Evolutionary conservation across 306 rosid genomes (phyloP).

Genomic region (Senna siamea): DNA sequence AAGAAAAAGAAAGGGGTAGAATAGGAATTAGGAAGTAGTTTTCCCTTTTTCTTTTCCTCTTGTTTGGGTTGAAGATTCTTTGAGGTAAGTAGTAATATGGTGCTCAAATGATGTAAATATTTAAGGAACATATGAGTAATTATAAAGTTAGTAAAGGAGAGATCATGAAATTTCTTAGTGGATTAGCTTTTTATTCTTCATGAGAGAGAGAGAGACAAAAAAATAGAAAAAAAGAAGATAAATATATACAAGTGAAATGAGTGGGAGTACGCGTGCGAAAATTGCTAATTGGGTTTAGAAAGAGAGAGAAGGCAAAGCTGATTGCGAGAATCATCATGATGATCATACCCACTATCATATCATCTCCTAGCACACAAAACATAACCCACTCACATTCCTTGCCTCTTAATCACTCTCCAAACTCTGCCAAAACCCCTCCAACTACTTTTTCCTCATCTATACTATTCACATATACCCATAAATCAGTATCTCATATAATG

Average conservation of each 20-base stretch:
- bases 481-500: conserved; percentile 34
- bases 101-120: too few relatives aligned
- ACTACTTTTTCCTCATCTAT: conserved; percentile 48
- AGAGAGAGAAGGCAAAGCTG: conserved; percentile 76
- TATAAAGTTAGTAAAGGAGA: conserved; percentile 65
- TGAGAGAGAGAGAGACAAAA: conserved; percentile 35
- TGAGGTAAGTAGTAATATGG: too few relatives aligned
- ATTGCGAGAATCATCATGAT: conserved; percentile 89
- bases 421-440: conserved; percentile 67
- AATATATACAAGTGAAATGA: conserved; percentile 37
- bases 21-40: too few relatives aligned
- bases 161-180: conserved; percentile 60
- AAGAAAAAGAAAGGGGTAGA: too few relatives aligned
- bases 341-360: conserved; percentile 72
- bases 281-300: conserved; percentile 58
- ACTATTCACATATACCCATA: conserved; percentile 42
- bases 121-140: too few relatives aligned
- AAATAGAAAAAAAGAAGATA: conserved; percentile 28
- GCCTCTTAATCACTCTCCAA: conserved; percentile 76
- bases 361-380: conserved; percentile 36
- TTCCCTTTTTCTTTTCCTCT: too few relatives aligned
- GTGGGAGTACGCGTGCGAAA: conserved; percentile 96
- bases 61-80: too few relatives aligned
- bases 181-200: conserved; percentile 65
- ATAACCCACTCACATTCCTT: conserved; percentile 58